phyloP scores from a whole-genome alignment of 139 green algal genomes.

The Coccomyxa sp. region DNA sequence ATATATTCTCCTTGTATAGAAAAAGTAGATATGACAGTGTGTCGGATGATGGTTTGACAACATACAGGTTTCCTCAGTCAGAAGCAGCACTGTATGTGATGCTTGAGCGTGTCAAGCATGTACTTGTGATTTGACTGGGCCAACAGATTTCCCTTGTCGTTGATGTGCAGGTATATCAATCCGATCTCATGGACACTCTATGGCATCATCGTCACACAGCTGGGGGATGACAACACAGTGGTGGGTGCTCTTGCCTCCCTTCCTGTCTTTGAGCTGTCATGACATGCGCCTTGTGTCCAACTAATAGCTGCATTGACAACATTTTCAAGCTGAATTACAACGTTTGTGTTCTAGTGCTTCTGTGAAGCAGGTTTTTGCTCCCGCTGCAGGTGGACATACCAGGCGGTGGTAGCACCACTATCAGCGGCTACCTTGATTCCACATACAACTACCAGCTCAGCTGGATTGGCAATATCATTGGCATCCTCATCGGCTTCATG shows the following conservation, averaged over 20 bases:
- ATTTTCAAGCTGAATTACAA: too few species aligned
- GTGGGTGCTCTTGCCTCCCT: background rate
- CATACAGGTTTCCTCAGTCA: too few species aligned
- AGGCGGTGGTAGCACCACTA: background rate
- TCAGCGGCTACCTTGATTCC: conserved; percentile 17
- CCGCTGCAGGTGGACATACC: conserved; percentile 6
- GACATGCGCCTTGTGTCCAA: too few species aligned
- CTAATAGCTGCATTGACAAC: too few species aligned
- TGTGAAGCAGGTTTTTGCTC: too few species aligned
- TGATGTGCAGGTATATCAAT: conserved; percentile 13
- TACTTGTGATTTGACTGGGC: background rate
- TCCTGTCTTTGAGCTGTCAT: background rate
- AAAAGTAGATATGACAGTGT: background rate
- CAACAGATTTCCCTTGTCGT: background rate
- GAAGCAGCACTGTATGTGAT: background rate
- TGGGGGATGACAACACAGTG: conserved; percentile 17
- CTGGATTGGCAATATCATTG: conserved; percentile 21
- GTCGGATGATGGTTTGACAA: too few species aligned
- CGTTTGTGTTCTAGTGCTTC: too few species aligned
- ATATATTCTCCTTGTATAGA: background rate
- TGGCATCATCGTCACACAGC: conserved; percentile 32
- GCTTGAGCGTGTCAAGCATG: background rate
- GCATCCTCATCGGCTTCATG: conserved; percentile 29
- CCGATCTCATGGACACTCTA: conserved; percentile 25
- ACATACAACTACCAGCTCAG: conserved; percentile 19